Base-by-base conservation (phyloP, 2,329 filamentous ascomycete species). In the Neonectria faginata region DNA sequence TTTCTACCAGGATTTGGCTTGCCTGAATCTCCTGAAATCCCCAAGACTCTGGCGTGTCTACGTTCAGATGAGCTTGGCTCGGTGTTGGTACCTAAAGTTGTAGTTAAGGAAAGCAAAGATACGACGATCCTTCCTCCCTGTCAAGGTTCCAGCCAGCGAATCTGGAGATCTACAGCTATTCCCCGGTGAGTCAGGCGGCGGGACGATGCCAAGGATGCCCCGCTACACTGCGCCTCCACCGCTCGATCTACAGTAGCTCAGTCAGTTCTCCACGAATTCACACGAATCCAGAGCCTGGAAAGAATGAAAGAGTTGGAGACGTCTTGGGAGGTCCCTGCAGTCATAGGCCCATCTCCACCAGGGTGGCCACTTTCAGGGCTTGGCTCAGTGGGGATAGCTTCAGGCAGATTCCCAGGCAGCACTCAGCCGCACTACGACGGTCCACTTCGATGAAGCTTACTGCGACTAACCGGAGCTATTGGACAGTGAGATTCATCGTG, bases 141-240 rank as follows among this genome's bases (percentile, higher is more conserved):
- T 12, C 18, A 6, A 5, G 18, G 20, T 47, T 8, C 11, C 20
- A 9, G 27, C 9, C 11, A 33, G 48, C 18, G 29, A 29, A 20
- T 51, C n/a, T 10, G 6, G 3, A 52, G 51, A 51, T 67, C 67
- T 68, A 64, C 68, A 54, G 14, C 42, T 62, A 60, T 67, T 64
- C 58, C 66, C 67, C 59, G 67, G 62, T 72, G 70, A 72, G 68
- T 72, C 70, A 73, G 59, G 59, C 68, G 68, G 70, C 53, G 33
- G 50, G 41, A 41, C 51, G 20, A 25, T 25, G 41, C 48, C 56
- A 31, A 41, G 48, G 20, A 25, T 25, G 41, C 48, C 56, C 48
- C 58, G 55, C 48, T 18, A 60, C 36, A 57, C 25, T 22, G 31
- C 27, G 39, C 33, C 51, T 42, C 51, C 33, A 44, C 18, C 25